Base-by-base conservation (phyloP, 148 eudicot genomes). In the Drosera capensis region DNA sequence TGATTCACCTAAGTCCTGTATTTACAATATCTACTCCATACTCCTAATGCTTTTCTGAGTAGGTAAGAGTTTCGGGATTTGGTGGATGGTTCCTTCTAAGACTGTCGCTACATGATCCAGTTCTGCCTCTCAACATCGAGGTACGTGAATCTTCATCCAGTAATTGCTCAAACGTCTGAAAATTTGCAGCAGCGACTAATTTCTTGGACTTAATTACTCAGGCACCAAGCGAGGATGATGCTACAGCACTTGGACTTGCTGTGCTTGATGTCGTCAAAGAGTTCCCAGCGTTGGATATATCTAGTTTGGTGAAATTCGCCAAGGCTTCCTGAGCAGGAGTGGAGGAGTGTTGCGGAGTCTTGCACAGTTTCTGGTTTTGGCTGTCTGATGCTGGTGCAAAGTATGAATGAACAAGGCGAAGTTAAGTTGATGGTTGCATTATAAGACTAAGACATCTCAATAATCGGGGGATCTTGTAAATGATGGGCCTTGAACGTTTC, bases 101-200 rank as follows among this genome's bases (percentile, higher is more conserved):
- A 66, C 93, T 90, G 49, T 90, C 99, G 19, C 99, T 90, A 43
- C 99, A 90, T 43, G 99, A 90, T 71, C 99, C 99, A 12, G 99
- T 90, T 34, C 72, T 90, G 30, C 99, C 99, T 26, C 99, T 90
- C 30, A 90, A 90, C 58, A 84, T 90, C 18, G 99, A 90, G 99
- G 99, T 84, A 64, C 8, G 18, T 14, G 25, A 19, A 51, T 8
- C 11, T 15, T 4, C 38, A 5, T 34, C n/a, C 7, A 25, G 16
- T 24, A 4, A 31, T 40, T 40, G 2, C 20, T 20, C 40, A 23
- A 46, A 20, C 42, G 34, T 38, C 14, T 46, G n/a, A n/a, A n/a
- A 40, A 8, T 16, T 15, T 16, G 19, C 5, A 15, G 43, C 11
- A 20, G 37, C 20, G 40, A 16, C 29, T 59, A 34, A 48, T 36